Conservation (phyloP, 805 yeast species). For the Saturnispora saitoi region DNA sequence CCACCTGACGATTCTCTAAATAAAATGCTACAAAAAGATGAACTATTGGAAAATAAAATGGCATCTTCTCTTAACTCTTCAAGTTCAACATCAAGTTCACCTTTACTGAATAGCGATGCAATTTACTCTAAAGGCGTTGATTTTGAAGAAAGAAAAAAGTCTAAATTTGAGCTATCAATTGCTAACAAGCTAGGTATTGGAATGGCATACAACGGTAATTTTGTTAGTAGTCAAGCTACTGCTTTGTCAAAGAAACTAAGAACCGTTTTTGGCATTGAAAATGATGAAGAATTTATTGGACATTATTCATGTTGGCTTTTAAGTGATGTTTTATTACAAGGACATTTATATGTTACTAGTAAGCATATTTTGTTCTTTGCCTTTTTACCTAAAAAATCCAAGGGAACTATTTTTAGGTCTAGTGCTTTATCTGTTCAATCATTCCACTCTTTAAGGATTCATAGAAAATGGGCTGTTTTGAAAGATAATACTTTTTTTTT, state of each 20-base stretch:
- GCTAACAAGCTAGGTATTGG: constrained; percentile 22
- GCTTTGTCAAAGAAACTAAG: constrained; percentile 31
- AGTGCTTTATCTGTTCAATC: constrained; percentile 44
- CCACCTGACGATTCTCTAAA: too few relatives aligned
- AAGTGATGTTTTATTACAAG: constrained; percentile 77
- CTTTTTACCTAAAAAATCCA: constrained; percentile 48
- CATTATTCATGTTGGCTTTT: constrained; percentile 74
- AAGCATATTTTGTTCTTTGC: constrained; percentile 67
- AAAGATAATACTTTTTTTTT: constrained; percentile 60
- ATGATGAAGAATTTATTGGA: constrained; percentile 46
- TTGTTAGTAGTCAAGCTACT: constrained; percentile 25
- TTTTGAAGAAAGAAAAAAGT: constrained; percentile 9
- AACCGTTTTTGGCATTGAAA: constrained; percentile 37
- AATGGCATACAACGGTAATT: constrained; percentile 4
- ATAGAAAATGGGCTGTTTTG: constrained; percentile 74
- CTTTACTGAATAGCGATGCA: background rate
- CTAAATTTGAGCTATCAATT: constrained; percentile 29
- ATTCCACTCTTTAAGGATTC: constrained; percentile 29
- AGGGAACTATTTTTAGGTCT: constrained; percentile 35
- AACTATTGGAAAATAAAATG: background rate
- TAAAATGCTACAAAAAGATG: background rate
- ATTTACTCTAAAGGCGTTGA: background rate
- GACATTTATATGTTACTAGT: constrained; percentile 68
- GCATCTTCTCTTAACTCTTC: background rate
- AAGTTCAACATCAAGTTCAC: background rate